Base-by-base conservation (phyloP, 345 rosid species). In the Kernera saxatilis region DNA sequence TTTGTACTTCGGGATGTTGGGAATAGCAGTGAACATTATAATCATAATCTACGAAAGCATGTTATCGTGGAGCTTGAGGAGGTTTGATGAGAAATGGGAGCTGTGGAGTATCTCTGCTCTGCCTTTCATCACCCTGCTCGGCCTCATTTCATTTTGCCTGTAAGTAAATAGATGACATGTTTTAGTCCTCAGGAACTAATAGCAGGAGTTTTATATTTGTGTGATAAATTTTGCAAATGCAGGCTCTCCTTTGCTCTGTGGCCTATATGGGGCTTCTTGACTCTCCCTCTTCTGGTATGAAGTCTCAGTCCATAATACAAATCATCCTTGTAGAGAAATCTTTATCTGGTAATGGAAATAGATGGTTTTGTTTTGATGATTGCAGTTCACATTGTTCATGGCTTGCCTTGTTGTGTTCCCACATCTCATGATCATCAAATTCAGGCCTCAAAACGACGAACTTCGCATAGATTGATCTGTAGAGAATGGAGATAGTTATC, bases 381-480 rank as follows among this genome's bases (percentile, higher is more conserved):
- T 80, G 92, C 92, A 93, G 98, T 91, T 93, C 79, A 93, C 98
- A 10, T 82, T 88, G 77, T 88, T 91, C 79, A 93, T 93, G 97
- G 92, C 93, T 59, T 85, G 86, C 84, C 85, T 93, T 82, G 89
- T 91, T 64, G 78, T 91, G 49, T 80, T 86, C 71, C 98, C 96
- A 40, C 81, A 86, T 68, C 68, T 89, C 8, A 80, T 91, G 88
- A 83, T 88, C 50, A 89, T 82, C 75, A 85, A 72, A 56, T 81
- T 86, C 67, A 91, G 88, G 85, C 84, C 78, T 6, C 92, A 83
- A 69, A 78, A 80, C 77, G 91, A 86, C 32, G 81, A 69, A 40
- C 82, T 85, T 70, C 92, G 97, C 18, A 82, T 76, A 79, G 97
- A 93, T 86, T 93, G 79, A 82, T 75, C 11, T 46, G 66, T 51